A percentile compares a stretch with the other conserved stretches of the same genome.
Conservation (phyloP, 495 filamentous ascomycete species). For the Acidiella bohemica region DNA sequence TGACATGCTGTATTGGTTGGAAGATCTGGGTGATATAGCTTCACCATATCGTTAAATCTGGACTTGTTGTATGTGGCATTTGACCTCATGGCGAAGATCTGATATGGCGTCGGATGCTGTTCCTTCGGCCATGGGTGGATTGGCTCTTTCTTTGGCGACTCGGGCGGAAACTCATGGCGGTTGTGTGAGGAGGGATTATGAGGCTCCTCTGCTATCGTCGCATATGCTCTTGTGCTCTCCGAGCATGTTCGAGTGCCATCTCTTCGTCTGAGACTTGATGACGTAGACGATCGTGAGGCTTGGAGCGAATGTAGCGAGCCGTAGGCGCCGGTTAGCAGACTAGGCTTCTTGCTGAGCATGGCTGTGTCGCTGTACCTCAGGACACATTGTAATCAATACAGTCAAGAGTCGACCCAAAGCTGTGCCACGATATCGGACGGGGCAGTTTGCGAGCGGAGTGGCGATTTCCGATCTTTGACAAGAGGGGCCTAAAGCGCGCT, state of each 20-base stretch:
- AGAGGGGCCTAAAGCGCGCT: too few species aligned
- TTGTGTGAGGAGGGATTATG: neutral
- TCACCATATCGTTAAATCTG: conserved; percentile 79
- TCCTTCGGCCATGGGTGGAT: conserved; percentile 10
- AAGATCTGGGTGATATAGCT: conserved; percentile 88
- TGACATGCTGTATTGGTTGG: too few species aligned
- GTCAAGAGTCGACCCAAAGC: too few species aligned
- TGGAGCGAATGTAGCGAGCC: conserved; percentile 10
- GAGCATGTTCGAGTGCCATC: conserved; percentile 15
- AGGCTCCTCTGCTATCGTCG: conserved; percentile 16
- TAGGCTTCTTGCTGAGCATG: conserved; percentile 19
- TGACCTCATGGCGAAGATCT: conserved; percentile 58
- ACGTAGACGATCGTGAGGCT: conserved; percentile 14
- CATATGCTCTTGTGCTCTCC: conserved; percentile 7
- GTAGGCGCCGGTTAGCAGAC: conserved; percentile 11
- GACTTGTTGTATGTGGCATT: conserved; percentile 62
- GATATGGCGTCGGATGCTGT: conserved; percentile 66
- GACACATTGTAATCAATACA: neutral
- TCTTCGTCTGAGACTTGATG: conserved; percentile 6
- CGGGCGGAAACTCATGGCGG: neutral
- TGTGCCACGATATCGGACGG: too few species aligned
- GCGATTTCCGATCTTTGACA: too few species aligned
- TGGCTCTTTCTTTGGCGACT: neutral
- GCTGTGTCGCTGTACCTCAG: neutral
- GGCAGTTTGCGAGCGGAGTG: too few species aligned